These are phyloP conservation scores for Pichia sp. DNA, from an alignment of 1,139 yeast genomes.

Conservation along the genomic window DNA sequence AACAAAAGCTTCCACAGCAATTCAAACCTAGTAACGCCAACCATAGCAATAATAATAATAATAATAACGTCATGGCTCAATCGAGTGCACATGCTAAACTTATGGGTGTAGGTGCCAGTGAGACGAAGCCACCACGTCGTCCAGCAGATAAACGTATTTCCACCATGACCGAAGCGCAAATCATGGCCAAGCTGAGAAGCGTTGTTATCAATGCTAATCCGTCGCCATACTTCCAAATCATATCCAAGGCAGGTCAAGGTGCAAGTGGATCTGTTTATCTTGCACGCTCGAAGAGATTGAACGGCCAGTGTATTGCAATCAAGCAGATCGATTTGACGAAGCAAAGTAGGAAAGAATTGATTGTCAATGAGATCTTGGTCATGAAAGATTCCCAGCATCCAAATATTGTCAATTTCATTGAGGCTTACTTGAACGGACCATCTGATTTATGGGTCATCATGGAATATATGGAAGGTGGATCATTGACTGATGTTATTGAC, in stretches of 20 bases:
- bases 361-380: slow-evolving; percentile 88
- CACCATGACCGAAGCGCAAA: slow-evolving; percentile 79
- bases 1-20: slow-evolving; percentile 8
- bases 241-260: slow-evolving; percentile 98
- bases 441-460: slow-evolving; percentile 80
- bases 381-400: slow-evolving; percentile 92
- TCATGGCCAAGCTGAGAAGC: slow-evolving; percentile 75
- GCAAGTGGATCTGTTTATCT: slow-evolving; percentile 95
- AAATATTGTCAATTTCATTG: slow-evolving; percentile 89
- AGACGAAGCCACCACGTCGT: slow-evolving; percentile 10
- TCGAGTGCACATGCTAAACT: slow-evolving; percentile 17
- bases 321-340: slow-evolving; percentile 92
- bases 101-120: slow-evolving; percentile 7
- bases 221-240: slow-evolving; percentile 75
- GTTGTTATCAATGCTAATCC: slow-evolving; percentile 87
- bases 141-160: slow-evolving; percentile 53
- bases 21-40: background rate
- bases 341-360: slow-evolving; percentile 91
- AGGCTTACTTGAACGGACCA: slow-evolving; percentile 70
- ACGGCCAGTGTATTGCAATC: slow-evolving; percentile 66
- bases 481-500: slow-evolving; percentile 85
- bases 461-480: slow-evolving; percentile 95
- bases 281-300: slow-evolving; percentile 62
- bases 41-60: background rate
- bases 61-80: slow-evolving; percentile 11